Evolutionary conservation across 495 filamentous ascomycete species (phyloP).

Genomic region (Trichoderma reesei): DNA sequence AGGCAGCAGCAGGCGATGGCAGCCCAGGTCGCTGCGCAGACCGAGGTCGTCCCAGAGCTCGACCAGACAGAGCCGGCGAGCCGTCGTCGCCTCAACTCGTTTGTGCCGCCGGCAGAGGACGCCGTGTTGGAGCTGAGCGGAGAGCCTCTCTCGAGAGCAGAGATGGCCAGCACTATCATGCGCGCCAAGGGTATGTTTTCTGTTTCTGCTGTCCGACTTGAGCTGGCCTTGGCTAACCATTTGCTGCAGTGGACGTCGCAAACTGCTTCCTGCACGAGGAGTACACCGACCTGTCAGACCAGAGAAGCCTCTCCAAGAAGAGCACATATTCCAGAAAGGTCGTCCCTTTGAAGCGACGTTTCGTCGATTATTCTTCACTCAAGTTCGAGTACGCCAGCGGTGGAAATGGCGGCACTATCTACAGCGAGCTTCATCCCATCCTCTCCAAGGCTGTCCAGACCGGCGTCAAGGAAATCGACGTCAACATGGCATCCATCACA

Average conservation of each 20-base stretch:
- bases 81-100: not conserved
- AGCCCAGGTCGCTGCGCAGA: not conserved
- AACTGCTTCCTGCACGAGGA: conserved; percentile 3
- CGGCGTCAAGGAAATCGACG: conserved; percentile 2
- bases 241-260: not conserved
- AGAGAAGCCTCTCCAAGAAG: not conserved
- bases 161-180: not conserved
- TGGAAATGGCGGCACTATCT: not conserved
- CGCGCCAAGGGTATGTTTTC: not conserved
- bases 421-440: not conserved
- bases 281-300: not conserved
- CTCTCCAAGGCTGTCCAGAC: not conserved
- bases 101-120: not conserved
- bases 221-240: not conserved
- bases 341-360: not conserved
- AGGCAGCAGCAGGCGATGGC: not conserved
- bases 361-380: not conserved
- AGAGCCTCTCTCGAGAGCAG: not conserved
- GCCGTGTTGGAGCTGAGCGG: not conserved
- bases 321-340: not conserved
- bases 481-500: conserved; percentile 5
- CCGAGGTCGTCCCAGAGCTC: not conserved
- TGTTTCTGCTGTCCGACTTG: too few species aligned
- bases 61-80: not conserved
- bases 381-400: not conserved